Evolutionary conservation across 2,329 filamentous ascomycete genomes (phyloP).

Genomic region (Trichoderma simmonsii): DNA sequence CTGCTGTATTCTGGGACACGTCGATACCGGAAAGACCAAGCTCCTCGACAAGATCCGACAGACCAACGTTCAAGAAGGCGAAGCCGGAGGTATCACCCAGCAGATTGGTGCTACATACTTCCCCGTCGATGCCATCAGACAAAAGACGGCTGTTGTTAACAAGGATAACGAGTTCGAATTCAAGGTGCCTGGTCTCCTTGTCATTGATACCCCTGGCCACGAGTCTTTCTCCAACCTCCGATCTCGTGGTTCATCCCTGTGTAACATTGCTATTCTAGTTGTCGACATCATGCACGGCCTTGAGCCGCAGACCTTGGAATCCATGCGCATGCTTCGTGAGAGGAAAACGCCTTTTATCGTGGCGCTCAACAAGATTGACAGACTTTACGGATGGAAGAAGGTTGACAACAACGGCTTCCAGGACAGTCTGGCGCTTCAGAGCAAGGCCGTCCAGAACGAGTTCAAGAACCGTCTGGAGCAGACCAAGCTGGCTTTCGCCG

Average conservation of each 20-base stretch:
- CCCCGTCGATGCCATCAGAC: conserved; percentile 85
- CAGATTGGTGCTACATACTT: conserved; percentile 99
- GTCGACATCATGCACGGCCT: conserved; percentile 99
- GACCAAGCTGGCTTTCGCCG: conserved; percentile 90
- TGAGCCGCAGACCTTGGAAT: conserved; percentile 94
- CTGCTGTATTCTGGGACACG: conserved; percentile 99
- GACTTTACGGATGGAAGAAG: conserved; percentile 98
- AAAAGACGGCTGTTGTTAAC: conserved; percentile 94
- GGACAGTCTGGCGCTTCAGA: conserved; percentile 85
- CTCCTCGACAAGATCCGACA: conserved; percentile 96
- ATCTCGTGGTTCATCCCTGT: conserved; percentile 94
- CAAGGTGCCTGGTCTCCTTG: conserved; percentile 92
- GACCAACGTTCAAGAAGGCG: conserved; percentile 97
- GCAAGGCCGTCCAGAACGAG: conserved; percentile 88
- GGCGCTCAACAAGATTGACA: conserved; percentile 98
- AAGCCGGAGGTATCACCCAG: conserved; percentile 98
- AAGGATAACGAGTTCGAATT: conserved; percentile 86
- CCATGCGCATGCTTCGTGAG: conserved; percentile 89
- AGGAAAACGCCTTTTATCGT: conserved; percentile 98
- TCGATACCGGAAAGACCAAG: conserved; percentile 99
- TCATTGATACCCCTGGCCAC: conserved; percentile 99
- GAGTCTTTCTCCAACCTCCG: conserved; percentile 99
- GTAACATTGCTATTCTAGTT: conserved; percentile 98
- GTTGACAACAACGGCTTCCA: conserved; percentile 98
- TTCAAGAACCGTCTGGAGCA: conserved; percentile 86